Base-by-base conservation (phyloP, 768 basidiomycete species). In the Lactarius sanguifluus region DNA sequence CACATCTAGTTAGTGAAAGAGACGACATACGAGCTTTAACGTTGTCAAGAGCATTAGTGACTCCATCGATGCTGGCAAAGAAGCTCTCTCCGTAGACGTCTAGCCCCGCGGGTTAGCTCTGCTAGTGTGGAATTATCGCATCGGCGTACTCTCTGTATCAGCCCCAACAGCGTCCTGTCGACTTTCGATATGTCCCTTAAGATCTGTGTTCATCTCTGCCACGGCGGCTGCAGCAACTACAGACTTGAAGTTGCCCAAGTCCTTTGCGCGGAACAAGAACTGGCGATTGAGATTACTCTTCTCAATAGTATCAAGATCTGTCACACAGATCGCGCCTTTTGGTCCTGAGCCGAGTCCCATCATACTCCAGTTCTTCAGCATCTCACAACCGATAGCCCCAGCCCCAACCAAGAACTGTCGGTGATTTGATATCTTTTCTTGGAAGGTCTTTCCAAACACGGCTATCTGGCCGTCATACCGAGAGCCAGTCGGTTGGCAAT, bases 351-450 rank as follows among this genome's bases (percentile, higher is more conserved):
- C 96, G 56, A 99, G 80, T 67, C 97, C 97, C 84, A 98, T 96
- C 94, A 98, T 92, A 70, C 92, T 91, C 97, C 97, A 99, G 78
- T 98, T 99, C 83, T 99, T 99, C 73, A 99, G 80, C 97, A 98
- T 98, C 80, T 99, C 97, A 75, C 97, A 99, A 23, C 97, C 97
- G 75, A 99, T 98, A 41, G 97, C 97, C 55, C 97, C 97, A n/a
- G 96, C 88, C 10, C 97, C 97, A 64, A 99, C 97, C 55, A 99
- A 84, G 85, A 99, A 99, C 73, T 98, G 92, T 32, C 91, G 85
- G 75, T 94, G 87, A 74, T 91, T 90, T 50, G 86, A 84, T 67
- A 99, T 89, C 81, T 92, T 97, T 47, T 90, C 83, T 71, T 99
- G 97, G 87, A 98, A 98, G 2, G 78, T 74, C 76, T 87, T 91